Evolutionary conservation across 164 flowering plant species (phyloP), one percentile per base, ranked within the genome.

Genomic region (Tetrastigma voinierianum): DNA sequence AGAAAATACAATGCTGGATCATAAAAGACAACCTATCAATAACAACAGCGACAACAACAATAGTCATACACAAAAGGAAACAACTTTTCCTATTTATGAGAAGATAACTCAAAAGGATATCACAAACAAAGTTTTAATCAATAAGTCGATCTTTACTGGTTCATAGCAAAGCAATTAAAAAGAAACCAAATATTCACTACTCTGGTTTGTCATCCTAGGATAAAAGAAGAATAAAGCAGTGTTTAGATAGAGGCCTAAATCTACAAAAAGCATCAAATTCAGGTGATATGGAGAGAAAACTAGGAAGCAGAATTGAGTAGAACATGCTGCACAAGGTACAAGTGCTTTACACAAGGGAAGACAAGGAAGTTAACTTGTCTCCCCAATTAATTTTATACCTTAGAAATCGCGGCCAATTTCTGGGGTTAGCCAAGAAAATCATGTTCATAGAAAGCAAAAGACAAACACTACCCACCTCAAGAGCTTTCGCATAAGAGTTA

Each of bases 401-500:
- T 64, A 43, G 10, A 12, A 13, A 54, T 1, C 0, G 11, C 18
- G 52, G 21, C 16, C 9, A n/a, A 8, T 49, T 25, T 32, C 16
- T 6, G 19, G 32, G 14, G 3, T 17, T 52, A 18, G 24, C 20
- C 49, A 47, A 20, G 48, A 14, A 57, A 49, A 47, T 59, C 47
- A 46, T 13, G 16, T 16, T 10, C 62, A 46, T 16, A 44, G 8
- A 43, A 47, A n/a, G 18, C 16, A 25, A 46, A 67, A 48, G 51
- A 14, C 8, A 17, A 57, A 66, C 6, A 32, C 2, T 14, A 51
- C 67, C 12, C 73, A 96, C 98, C 99, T 96, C 99, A 24, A 96
- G 88, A 72, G 99, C 99, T 81, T 96, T 96, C 2, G 99, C 99
- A 79, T 88, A 96, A 16, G 99, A 84, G 74, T 96, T 96, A 43